phyloP scores from a whole-genome alignment of 345 rosid species.

The Brassica juncea region DNA sequence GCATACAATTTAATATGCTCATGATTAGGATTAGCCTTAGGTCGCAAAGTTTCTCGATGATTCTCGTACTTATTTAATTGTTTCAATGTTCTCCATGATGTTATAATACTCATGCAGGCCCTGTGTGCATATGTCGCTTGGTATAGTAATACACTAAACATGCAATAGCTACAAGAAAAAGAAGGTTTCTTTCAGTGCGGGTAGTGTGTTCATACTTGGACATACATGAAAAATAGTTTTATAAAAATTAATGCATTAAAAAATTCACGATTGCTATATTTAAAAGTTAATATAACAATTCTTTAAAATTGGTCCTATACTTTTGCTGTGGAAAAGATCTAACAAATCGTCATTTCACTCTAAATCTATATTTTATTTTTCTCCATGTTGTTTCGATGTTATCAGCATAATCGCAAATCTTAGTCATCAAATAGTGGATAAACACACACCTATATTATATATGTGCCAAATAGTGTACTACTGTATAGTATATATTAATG shows the following conservation, averaged over 20 bases:
- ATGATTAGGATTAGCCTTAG: constrained; percentile 30
- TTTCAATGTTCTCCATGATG: constrained; percentile 13
- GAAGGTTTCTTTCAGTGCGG: background rate
- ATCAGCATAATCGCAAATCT: constrained; percentile 20
- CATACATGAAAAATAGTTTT: background rate
- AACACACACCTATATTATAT: constrained; percentile 2
- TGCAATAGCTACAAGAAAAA: background rate
- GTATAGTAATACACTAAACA: background rate
- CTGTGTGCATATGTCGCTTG: background rate
- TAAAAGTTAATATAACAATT: background rate
- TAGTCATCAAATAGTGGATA: constrained; percentile 31
- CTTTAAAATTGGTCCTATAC: background rate
- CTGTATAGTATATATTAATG: constrained; percentile 29
- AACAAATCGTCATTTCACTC: background rate
- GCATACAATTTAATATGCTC: constrained; percentile 15
- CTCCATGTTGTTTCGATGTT: constrained; percentile 10
- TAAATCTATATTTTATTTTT: background rate
- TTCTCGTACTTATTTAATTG: constrained; percentile 26
- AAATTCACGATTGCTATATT: background rate
- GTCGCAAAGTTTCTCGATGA: constrained; percentile 33
- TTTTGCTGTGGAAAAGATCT: background rate
- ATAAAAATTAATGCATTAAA: background rate
- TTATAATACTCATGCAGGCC: background rate
- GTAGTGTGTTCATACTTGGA: background rate
- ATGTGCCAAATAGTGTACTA: background rate